Evolutionary conservation across 2,329 filamentous ascomycete species (phyloP).

Genomic region (Trichoderma atroviride): DNA sequence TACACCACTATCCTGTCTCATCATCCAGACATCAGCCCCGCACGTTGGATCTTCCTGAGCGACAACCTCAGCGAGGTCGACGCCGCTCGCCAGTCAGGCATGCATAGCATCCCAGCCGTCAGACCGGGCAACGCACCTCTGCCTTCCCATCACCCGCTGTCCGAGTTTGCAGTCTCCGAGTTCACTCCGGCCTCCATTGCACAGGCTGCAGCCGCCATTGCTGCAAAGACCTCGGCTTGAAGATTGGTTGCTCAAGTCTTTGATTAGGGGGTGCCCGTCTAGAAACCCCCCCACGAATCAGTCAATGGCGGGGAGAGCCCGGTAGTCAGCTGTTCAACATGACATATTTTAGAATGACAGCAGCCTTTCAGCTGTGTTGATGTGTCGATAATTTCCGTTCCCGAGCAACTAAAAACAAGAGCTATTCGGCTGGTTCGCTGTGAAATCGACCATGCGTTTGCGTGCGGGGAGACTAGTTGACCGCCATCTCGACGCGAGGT

Average conservation of each 20-base stretch:
- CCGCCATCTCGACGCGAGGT: slow-evolving; percentile 20
- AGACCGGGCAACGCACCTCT: slow-evolving; percentile 73
- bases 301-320: slow-evolving; percentile 6
- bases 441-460: slow-evolving; percentile 5
- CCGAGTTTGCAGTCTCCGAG: slow-evolving; percentile 40
- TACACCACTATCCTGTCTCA: slow-evolving; percentile 64
- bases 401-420: not conserved
- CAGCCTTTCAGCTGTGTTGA: not conserved
- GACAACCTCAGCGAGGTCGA: slow-evolving; percentile 74
- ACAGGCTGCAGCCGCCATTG: slow-evolving; percentile 14
- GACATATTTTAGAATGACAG: slow-evolving; percentile 11
- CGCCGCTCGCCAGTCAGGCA: slow-evolving; percentile 63
- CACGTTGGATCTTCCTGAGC: slow-evolving; percentile 74
- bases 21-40: slow-evolving; percentile 47
- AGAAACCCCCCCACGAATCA: slow-evolving; percentile 2
- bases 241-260: not conserved
- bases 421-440: slow-evolving; percentile 20
- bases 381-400: slow-evolving; percentile 6
- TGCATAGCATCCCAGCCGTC: slow-evolving; percentile 63
- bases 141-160: slow-evolving; percentile 49
- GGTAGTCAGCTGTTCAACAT: slow-evolving; percentile 19
- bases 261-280: not conserved
- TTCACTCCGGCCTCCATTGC: slow-evolving; percentile 37
- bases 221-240: slow-evolving; percentile 1
- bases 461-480: slow-evolving; percentile 15